Base-by-base conservation (phyloP, 2,329 filamentous ascomycete species). In the Epichloe coenophiala region DNA sequence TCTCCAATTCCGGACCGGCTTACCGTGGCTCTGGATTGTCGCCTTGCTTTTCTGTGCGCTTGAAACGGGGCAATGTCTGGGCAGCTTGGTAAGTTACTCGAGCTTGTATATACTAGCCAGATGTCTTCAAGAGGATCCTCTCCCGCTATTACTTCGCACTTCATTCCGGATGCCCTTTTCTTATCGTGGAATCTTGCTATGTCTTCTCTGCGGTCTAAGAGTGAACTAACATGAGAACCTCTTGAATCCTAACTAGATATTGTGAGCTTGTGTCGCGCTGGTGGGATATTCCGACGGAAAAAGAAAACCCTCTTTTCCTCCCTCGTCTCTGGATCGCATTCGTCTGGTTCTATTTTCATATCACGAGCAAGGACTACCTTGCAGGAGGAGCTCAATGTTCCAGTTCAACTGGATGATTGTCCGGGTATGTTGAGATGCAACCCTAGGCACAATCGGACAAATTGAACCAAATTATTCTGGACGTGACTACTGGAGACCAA, bases 81-180 rank as follows among this genome's bases (percentile, higher is more conserved):
- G 73, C 72, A 76, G 72, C 72, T 68, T 72, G 73, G 73, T 75
- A 67, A 75, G 73, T 70, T 59, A 61, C 65, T 64, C 63, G 65
- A 69, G 68, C 70, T 69, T 76, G 72, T 75, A 75, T 71, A 74
- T 75, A 73, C 68, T 65, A 65, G 65, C 68, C 67, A 71, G 67
- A 62, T 64, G 58, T 59, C 56, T 67, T 65, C 64, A 67, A 65
- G 61, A 69, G 70, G 63, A 63, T 59, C 55, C 58, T 56, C 55
- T 58, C 52, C 54, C 48, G 27, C 31, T 41, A 36, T 13, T 21
- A n/a, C 19, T 35, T 23, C 44, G n/a, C 39, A 5, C 27, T 39
- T n/a, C 33, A 21, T 50, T 21, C 50, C 46, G 46, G 49, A 40
- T 44, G 41, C 31, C 11, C 19, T 21, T 35, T 45, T n/a, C 6